Evolutionary conservation across 768 basidiomycete species (phyloP), one percentile per base, ranked within the genome.

Genomic region (Crepidotus variabilis): DNA sequence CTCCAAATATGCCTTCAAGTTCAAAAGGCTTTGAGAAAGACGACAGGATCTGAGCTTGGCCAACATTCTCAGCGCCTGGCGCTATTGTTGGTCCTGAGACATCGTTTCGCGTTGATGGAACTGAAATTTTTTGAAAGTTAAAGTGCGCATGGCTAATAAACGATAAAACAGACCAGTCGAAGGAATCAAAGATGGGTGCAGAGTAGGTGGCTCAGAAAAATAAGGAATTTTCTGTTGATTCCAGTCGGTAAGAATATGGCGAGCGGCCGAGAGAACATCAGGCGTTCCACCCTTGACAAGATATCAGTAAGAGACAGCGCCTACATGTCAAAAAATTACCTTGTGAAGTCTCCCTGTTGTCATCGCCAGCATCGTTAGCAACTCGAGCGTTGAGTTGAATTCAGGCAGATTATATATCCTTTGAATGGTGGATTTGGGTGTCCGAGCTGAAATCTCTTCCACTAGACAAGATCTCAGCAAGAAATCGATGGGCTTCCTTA

Each of bases 191-290:
- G 91, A 92, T 0, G 92, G 87, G 67, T 95, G 92, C 1, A 91
- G 68, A 7, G 75, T 65, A 0, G 96, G 94, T 8, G 94, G 93
- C 1, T 75, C 68, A 3, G 93, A 91, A 73, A 80, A 91, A 72
- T 92, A 98, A 0, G 92, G 89, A 10, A 98, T 96, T 66, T 93
- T 96, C 69, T 97, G 94, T 56, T 92, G 85, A 64, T 98, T 98
- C 95, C 96, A 99, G 67, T 99, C 94, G 50, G 77, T 82, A 1
- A 98, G 71, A 21, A 98, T 80, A 13, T 88, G 84, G 32, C 92
- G 86, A 0, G 95, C 93, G 0, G 93, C 82, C 6, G 88, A 78
- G 45, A 87, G 83, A 32, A 95, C 69, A 69, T 98, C 94, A 1
- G 96, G 95, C 0, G 93, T 88, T 49, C 96, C 96, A 28, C 94